A percentile compares a stretch with the other conserved stretches of the same genome.
Evolutionary conservation across 176 grass and related monocot species (phyloP).

Genomic region (Oryza brachyantha): DNA sequence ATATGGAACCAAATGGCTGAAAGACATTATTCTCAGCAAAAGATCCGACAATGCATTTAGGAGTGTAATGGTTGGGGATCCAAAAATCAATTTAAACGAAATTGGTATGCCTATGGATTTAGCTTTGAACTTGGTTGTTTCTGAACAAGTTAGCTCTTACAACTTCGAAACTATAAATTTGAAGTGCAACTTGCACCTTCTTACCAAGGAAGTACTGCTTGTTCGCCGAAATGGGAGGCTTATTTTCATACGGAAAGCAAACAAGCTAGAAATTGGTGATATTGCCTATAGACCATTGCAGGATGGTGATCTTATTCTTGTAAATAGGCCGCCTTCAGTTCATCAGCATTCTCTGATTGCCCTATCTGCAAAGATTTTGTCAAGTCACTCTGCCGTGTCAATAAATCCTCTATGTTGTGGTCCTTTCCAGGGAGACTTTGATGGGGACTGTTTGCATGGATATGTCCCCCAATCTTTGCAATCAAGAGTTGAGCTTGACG

Average conservation of each 20-base stretch:
- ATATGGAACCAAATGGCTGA: conserved; percentile 83
- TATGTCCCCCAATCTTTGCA: conserved; percentile 77
- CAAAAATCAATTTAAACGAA: conserved; percentile 76
- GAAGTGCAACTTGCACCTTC: conserved; percentile 58
- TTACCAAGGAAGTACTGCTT: conserved; percentile 46
- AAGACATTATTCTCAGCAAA: conserved; percentile 86
- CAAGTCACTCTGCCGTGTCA: conserved; percentile 50
- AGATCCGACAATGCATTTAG: conserved; percentile 79
- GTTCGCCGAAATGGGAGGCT: conserved; percentile 44
- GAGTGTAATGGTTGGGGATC: conserved; percentile 77
- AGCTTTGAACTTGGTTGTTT: conserved; percentile 57
- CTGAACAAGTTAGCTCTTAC: conserved; percentile 61
- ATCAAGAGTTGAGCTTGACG: conserved; percentile 71
- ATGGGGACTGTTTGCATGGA: conserved; percentile 94
- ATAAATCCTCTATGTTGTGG: conserved; percentile 88
- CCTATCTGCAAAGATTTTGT: conserved; percentile 62
- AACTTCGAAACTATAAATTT: conserved; percentile 61
- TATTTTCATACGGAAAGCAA: conserved; percentile 53
- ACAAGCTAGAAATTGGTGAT: conserved; percentile 79
- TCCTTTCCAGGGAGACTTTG: conserved; percentile 86
- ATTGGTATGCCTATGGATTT: conserved; percentile 69
- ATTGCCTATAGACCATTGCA: conserved; percentile 67
- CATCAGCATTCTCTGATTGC: conserved; percentile 92
- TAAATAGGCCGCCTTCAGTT: conserved; percentile 89
- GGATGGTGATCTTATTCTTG: conserved; percentile 81